These are phyloP conservation scores for Talaromyces funiculosus DNA, from an alignment of 2,329 filamentous ascomycete genomes.

Conservation along the genomic window DNA sequence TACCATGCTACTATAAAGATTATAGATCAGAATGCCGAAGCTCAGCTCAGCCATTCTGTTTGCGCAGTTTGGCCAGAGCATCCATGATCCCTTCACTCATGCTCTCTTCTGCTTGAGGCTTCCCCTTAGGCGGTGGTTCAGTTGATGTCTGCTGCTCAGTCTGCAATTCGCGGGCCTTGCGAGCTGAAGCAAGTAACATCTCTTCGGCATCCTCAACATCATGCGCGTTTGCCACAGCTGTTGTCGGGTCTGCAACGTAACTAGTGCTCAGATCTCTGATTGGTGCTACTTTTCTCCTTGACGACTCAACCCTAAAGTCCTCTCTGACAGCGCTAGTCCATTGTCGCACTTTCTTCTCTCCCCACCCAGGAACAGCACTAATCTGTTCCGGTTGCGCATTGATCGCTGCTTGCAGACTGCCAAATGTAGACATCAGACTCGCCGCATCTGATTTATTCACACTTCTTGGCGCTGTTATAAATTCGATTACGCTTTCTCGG, in stretches of 20 bases:
- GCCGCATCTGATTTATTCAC: slow-evolving; percentile 95
- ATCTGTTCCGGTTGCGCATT: slow-evolving; percentile 86
- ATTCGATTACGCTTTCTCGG: slow-evolving; percentile 80
- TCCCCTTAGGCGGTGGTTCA: slow-evolving; percentile 15
- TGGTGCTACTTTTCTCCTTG: slow-evolving; percentile 51
- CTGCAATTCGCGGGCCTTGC: slow-evolving; percentile 19
- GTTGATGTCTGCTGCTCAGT: slow-evolving; percentile 18
- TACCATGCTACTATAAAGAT: neutral
- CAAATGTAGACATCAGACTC: slow-evolving; percentile 84
- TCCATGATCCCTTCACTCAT: slow-evolving; percentile 55
- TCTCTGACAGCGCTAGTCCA: slow-evolving; percentile 80
- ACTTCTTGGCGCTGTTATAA: slow-evolving; percentile 81
- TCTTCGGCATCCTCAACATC: slow-evolving; percentile 41
- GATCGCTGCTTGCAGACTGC: slow-evolving; percentile 76
- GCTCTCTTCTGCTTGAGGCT: slow-evolving; percentile 32
- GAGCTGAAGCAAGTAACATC: slow-evolving; percentile 32
- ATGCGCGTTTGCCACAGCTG: slow-evolving; percentile 25
- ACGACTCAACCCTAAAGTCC: slow-evolving; percentile 71
- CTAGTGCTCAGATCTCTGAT: slow-evolving; percentile 16
- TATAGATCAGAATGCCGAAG: neutral
- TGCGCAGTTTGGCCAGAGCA: slow-evolving; percentile 52
- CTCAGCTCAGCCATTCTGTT: slow-evolving; percentile 20
- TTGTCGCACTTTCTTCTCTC: slow-evolving; percentile 84
- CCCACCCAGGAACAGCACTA: slow-evolving; percentile 81
- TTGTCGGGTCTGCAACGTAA: neutral